Conservation (phyloP, 257 asterid genomes). For the Ocimum tenuiflorum region DNA sequence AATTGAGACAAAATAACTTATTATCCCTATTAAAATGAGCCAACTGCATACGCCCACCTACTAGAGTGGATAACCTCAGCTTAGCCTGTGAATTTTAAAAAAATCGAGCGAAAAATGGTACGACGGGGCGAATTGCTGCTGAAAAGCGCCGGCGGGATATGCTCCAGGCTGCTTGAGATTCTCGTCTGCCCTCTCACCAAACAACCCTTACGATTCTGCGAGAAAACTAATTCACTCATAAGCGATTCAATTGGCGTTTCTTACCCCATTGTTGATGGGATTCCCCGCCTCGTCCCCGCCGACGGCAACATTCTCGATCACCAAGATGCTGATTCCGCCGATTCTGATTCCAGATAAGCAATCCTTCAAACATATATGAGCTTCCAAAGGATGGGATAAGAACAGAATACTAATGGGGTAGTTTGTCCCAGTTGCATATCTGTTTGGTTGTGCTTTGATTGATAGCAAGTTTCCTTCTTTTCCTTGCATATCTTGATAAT, state of each 20-base stretch:
- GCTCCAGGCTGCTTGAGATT: background rate
- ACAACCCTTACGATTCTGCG: constrained; percentile 2
- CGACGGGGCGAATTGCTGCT: background rate
- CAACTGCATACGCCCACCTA: too few species aligned
- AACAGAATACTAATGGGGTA: background rate
- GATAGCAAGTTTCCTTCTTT: background rate
- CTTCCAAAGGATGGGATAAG: background rate
- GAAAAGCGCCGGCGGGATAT: constrained; percentile 5
- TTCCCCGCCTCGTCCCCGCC: constrained; percentile 13
- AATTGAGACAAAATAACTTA: too few species aligned
- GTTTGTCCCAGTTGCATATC: background rate
- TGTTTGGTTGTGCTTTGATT: background rate
- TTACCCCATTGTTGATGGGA: background rate
- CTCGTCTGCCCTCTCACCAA: constrained; percentile 13
- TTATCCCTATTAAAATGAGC: too few species aligned
- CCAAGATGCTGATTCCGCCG: background rate
- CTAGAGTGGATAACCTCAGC: too few species aligned
- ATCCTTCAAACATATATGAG: background rate
- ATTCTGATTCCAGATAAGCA: background rate
- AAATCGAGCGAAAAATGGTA: too few species aligned
- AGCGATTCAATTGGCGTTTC: constrained; percentile 13
- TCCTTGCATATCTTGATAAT: background rate
- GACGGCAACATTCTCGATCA: background rate
- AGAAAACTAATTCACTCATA: constrained; percentile 1
- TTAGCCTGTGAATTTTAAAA: too few species aligned